Base-by-base conservation (phyloP, 495 filamentous ascomycete species). In the Aspergillus hancockii region DNA sequence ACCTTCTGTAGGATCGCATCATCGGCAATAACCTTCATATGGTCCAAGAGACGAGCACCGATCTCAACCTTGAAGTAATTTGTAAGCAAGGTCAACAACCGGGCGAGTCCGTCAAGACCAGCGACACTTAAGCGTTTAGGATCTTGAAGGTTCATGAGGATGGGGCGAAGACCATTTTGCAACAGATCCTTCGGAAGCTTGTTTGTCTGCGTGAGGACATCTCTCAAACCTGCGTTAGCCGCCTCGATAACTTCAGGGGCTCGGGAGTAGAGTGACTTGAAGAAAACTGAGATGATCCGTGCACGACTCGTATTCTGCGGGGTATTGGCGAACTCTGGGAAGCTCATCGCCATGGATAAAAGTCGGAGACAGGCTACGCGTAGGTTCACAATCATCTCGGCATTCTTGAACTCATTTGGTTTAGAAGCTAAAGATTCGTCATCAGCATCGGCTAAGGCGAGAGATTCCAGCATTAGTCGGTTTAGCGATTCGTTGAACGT, bases 61-160 rank as follows among this genome's bases (percentile, higher is more conserved):
- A 99, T 99, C 69, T 97, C 95, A 2, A 97, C 93, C 74, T 99
- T 99, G 79, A 99, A 99, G 69, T 98, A 98, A 52, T 95, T 98
- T 0, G 95, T 99, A 21, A 99, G 75, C 0, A 99, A 80, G 28
- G 91, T 89, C 58, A 99, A 74, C 5, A 99, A 81, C 28, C 92
- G 85, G 54, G 92, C 92, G 28, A 99, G 81, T 19, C 96, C 95
- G 63, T 98, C 92, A 28, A 99, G 79, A 3, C 92, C 92, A 62
- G 91, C 90, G 19, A 93, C 90, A 51, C 87, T 96, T 45, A 99
- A 73, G 52, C 93, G 86, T 71, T 93, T 91, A 0, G 92, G 91
- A 71, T 99, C 94, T 65, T 96, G 93, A 21, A 99, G 81, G 71
- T 94, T 98, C 75, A 95, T 92, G 25, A 99, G 76, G 13, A 99